Evolutionary conservation across 495 filamentous ascomycete species (phyloP).

Genomic region (Aspergillus ellipticus): DNA sequence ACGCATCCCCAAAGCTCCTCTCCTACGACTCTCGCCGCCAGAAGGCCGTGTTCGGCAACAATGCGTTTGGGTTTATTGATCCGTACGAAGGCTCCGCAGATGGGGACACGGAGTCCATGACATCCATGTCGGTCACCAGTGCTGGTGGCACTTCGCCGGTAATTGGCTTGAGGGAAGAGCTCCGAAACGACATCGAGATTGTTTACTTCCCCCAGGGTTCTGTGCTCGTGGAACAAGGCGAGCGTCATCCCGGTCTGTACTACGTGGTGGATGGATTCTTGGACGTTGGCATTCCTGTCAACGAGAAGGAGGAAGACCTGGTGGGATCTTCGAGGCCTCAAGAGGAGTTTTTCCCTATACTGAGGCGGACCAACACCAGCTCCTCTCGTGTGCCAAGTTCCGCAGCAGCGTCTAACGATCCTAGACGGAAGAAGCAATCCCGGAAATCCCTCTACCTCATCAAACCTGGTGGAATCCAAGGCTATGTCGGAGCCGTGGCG

Average conservation of each 20-base stretch:
- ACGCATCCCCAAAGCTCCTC: slow-evolving; percentile 78
- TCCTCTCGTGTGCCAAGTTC: slow-evolving; percentile 39
- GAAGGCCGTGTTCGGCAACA: slow-evolving; percentile 79
- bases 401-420: slow-evolving; percentile 31
- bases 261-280: slow-evolving; percentile 98
- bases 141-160: slow-evolving; percentile 53
- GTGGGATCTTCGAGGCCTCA: slow-evolving; percentile 31
- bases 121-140: slow-evolving; percentile 60
- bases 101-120: slow-evolving; percentile 82
- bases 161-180: slow-evolving; percentile 60
- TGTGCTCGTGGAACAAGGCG: slow-evolving; percentile 94
- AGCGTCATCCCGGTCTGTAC: slow-evolving; percentile 92
- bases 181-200: slow-evolving; percentile 92
- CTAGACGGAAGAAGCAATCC: slow-evolving; percentile 46
- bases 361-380: slow-evolving; percentile 46
- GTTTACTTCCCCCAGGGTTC: slow-evolving; percentile 95
- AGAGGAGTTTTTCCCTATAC: slow-evolving; percentile 46
- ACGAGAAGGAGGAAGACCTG: slow-evolving; percentile 47
- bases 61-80: slow-evolving; percentile 94
- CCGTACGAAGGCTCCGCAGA: slow-evolving; percentile 78
- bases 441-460: slow-evolving; percentile 83
- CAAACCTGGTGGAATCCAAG: slow-evolving; percentile 91
- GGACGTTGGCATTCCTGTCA: slow-evolving; percentile 75
- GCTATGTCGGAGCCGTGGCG: slow-evolving; percentile 89
- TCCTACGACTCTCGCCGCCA: slow-evolving; percentile 82